Conservation (phyloP, 768 basidiomycete genomes). For the Chalciporus chontae region DNA sequence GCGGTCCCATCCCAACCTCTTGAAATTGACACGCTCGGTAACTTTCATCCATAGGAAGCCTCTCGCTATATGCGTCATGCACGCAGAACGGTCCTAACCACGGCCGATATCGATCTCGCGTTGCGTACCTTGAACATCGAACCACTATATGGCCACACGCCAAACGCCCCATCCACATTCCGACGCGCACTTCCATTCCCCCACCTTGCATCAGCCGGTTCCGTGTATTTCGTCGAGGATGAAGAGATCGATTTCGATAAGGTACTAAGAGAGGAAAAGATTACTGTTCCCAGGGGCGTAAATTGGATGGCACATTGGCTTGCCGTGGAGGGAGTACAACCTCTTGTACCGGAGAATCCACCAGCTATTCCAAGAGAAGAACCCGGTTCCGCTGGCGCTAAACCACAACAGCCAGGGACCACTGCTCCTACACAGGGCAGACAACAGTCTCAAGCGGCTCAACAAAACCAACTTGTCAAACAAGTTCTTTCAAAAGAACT, state of each 20-base stretch:
- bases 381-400: conserved; percentile 29
- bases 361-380: conserved; percentile 69
- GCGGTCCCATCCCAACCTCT: conserved; percentile 9
- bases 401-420: conserved; percentile 28
- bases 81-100: conserved; percentile 83
- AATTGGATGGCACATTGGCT: conserved; percentile 97
- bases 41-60: conserved; percentile 60
- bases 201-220: conserved; percentile 46
- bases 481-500: conserved; percentile 91
- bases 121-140: conserved; percentile 94
- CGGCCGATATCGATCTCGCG: conserved; percentile 90
- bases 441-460: conserved; percentile 30
- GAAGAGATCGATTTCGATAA: conserved; percentile 97
- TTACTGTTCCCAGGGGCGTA: conserved; percentile 74
- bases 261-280: conserved; percentile 82
- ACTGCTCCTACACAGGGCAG: conserved; percentile 21
- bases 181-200: conserved; percentile 47
- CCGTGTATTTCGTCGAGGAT: conserved; percentile 93
- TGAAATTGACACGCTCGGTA: not conserved
- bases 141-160: conserved; percentile 72
- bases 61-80: conserved; percentile 96
- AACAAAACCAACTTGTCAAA: conserved; percentile 71
- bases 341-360: conserved; percentile 93
- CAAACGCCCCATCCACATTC: conserved; percentile 32
- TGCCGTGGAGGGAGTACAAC: conserved; percentile 96